Evolutionary conservation across 1,284 basidiomycete genomes (phyloP), one percentile per base, ranked within the genome.

Genomic region (Apiotrichum domesticum): DNA sequence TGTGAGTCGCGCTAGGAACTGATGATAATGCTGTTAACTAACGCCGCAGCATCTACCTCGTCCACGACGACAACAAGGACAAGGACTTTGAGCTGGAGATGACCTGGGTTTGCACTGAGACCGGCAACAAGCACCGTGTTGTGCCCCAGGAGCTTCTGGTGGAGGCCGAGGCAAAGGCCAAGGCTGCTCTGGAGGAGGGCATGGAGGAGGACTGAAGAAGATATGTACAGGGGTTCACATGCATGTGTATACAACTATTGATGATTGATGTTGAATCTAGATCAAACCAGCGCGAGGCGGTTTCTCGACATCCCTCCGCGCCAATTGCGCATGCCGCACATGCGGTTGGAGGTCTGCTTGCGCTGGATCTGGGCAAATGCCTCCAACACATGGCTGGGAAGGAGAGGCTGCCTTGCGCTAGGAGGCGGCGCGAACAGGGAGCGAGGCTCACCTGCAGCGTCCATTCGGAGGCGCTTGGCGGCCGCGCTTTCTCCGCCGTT

Each of bases 71-170:
- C 63, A 75, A 76, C 68, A 74, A 76, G 61, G 78, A 89, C 57
- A 97, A 98, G 76, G 95, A 98, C 79, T 98, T 99, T 67, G 96
- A 98, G 75, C 83, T 99, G 32, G 96, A 99, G 77, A 84, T 99
- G 82, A 90, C 93, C 41, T 99, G 96, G 96, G 85, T 98, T 59
- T 85, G 92, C 35, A 82, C 85, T 34, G 91, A 96, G 78, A 90
- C 88, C 29, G 85, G 87, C 34, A 85, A 85, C 48, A 78, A 86
- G 53, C 93, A 98, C 75, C 79, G 83, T 35, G 81, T 85, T 11
- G 90, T 98, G 54, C 95, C 95, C 35, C 84, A 83, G 57, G 91
- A 92, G 45, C 79, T 98, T 59, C 80, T 87, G 51, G 82, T 85
- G 33, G 91, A 94, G 71, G 96, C 95, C 42, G 89, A 96, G 70